These are phyloP conservation scores for Yamadazyma diospyri DNA, from an alignment of 1,139 yeast species.

Conservation along the genomic window DNA sequence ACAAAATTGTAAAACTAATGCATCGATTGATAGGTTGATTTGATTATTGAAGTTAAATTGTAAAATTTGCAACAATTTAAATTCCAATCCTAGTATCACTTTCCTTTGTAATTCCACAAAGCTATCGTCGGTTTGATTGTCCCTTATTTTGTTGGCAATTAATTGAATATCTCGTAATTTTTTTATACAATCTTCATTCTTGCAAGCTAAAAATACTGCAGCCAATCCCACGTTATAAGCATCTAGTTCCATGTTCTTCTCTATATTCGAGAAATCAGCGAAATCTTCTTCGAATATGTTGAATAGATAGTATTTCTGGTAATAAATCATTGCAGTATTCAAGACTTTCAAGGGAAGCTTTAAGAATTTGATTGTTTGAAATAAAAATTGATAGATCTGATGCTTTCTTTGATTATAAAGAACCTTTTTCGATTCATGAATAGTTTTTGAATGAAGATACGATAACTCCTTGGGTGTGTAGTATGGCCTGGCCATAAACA, in stretches of 20 bases:
- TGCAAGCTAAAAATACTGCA: constrained; percentile 74
- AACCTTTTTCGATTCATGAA: constrained; percentile 46
- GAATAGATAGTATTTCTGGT: constrained; percentile 67
- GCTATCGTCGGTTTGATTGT: constrained; percentile 22
- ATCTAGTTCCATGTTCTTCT: constrained; percentile 29
- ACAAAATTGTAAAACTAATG: constrained; percentile 63
- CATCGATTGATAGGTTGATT: constrained; percentile 53
- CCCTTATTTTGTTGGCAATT: constrained; percentile 40
- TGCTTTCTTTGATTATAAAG: constrained; percentile 49
- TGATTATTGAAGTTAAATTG: constrained; percentile 71
- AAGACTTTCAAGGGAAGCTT: constrained; percentile 66
- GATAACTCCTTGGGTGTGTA: constrained; percentile 55
- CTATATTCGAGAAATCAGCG: constrained; percentile 18
- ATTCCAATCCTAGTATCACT: constrained; percentile 55
- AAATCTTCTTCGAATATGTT: constrained; percentile 48
- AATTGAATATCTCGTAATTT: constrained; percentile 60
- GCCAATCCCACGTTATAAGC: constrained; percentile 63
- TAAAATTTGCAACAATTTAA: constrained; percentile 68
- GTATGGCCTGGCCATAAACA: constrained; percentile 63
- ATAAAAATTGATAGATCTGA: constrained; percentile 52
- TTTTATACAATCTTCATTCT: constrained; percentile 87
- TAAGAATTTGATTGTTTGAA: constrained; percentile 49
- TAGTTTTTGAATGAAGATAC: constrained; percentile 49
- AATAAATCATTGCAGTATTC: constrained; percentile 66
- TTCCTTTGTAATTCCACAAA: constrained; percentile 49